Percentiles rank a stretch among this genome's conserved stretches.
Conservation (phyloP, 2,329 filamentous ascomycete genomes). For the Aphanocladium album region DNA sequence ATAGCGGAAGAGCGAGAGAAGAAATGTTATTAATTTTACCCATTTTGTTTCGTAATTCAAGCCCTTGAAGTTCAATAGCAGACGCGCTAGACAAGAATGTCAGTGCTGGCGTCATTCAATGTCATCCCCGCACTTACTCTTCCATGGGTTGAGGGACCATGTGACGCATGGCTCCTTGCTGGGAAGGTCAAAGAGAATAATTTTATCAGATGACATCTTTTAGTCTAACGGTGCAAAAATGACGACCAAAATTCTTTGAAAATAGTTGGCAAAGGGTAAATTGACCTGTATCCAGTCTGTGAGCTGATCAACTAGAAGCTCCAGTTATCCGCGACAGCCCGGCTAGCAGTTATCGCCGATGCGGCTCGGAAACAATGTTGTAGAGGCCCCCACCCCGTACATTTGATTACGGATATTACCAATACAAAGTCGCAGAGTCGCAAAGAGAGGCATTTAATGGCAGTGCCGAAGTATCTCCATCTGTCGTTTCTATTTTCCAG, state of each 20-base stretch:
- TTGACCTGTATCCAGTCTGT: neutral
- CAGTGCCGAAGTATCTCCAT: neutral
- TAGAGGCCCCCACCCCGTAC: neutral
- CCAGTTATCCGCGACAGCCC: neutral
- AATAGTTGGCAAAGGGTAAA: neutral
- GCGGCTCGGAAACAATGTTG: neutral
- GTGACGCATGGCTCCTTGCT: constrained; percentile 40
- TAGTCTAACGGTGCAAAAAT: neutral
- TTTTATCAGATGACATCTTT: constrained; percentile 20
- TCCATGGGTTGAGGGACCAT: constrained; percentile 70
- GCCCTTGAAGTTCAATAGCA: constrained; percentile 63
- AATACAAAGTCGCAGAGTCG: neutral
- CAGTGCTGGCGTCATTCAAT: neutral
- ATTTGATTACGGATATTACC: neutral
- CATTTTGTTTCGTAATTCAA: constrained; percentile 65
- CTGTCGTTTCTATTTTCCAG: neutral
- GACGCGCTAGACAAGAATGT: constrained; percentile 44
- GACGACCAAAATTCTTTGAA: neutral
- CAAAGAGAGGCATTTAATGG: neutral
- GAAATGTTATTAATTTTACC: constrained; percentile 25
- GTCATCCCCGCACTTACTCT: constrained; percentile 41
- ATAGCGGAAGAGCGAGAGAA: neutral
- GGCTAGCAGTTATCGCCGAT: neutral
- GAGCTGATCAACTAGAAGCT: neutral
- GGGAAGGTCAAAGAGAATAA: constrained; percentile 60